Evolutionary conservation across 192 early-diverging fungal genomes (phyloP), one percentile per base, ranked within the genome.

Genomic region (Entomortierella parvispora): DNA sequence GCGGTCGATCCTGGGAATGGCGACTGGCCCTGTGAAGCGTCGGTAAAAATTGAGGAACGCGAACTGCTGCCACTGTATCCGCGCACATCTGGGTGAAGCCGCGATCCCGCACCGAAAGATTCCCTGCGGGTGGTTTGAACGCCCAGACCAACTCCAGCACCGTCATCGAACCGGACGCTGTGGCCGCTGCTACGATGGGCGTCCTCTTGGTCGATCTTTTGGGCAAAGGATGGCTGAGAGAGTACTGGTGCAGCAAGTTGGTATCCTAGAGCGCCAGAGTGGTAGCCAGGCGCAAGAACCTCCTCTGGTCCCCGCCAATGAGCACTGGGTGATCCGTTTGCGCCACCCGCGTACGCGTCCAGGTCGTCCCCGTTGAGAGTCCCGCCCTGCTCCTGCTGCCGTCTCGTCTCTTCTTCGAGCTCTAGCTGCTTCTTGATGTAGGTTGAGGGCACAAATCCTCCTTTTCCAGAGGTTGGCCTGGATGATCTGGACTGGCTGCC

Each of bases 181-280:
- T 40, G 37, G 37, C 5, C 12, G 37, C 37, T 40, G 31, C 60
- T 62, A 17, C 67, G 28, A 2, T 23, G 52, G 6, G 64, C 29
- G 51, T 53, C 29, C 14, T 31, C 15, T 17, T 29, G 9, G 15
- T 3, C 29, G 51, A 4, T 2, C 2, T 22, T 31, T 3, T 25
- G 31, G 7, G 18, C n/a, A 20, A 40, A 31, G 20, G 34, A 20
- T 4, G 54, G 22, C 54, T 1, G 29, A 11, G 22, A 40, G 54
- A 20, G 32, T 20, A 20, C 4, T 20, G 54, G 34, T 5, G 53
- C 11, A 8, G 52, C 22, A 1, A 50, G 22, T 3, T 71, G 58
- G 34, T 76, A 76, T 20, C 71, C 71, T 52, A 76, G 42, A 6
- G 71, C 58, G 7, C 71, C 71, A 25, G 71, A 66, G 25, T 25